phyloP scores from a whole-genome alignment of 192 early-diverging fungal species.

The Coemansia sp. region DNA sequence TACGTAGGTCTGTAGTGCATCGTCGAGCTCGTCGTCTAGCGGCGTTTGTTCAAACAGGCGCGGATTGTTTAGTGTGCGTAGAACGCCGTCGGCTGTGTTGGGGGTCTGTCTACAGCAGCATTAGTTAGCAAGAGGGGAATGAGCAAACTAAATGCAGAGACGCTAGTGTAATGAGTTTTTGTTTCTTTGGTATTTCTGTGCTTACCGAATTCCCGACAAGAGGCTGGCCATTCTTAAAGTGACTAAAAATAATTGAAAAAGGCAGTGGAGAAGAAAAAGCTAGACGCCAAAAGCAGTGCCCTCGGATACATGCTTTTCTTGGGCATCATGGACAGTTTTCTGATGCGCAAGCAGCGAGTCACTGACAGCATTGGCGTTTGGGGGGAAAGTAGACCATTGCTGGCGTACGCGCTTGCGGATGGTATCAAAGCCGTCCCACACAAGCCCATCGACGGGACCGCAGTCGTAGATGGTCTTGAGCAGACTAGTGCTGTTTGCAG shows the following conservation, averaged over 20 bases:
- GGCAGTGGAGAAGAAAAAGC: background rate
- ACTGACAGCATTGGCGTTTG: conserved; percentile 38
- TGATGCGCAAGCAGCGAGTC: conserved; percentile 29
- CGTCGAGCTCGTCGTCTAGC: conserved; percentile 34
- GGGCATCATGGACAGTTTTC: conserved; percentile 13
- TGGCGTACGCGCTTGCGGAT: conserved; percentile 57
- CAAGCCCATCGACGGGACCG: conserved; percentile 30
- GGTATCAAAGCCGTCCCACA: conserved; percentile 64
- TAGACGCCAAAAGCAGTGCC: conserved; percentile 24
- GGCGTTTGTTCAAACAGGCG: conserved; percentile 34
- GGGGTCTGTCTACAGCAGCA: conserved; percentile 6
- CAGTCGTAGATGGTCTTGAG: conserved; percentile 67
- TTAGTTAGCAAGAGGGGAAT: too few relatives aligned
- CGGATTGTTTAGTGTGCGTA: conserved; percentile 24
- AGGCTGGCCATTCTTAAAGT: conserved; percentile 20
- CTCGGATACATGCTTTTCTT: conserved; percentile 11
- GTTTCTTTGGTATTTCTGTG: background rate
- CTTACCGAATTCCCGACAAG: conserved; percentile 39
- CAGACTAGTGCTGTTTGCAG: conserved; percentile 41
- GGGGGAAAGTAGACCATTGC: conserved; percentile 62
- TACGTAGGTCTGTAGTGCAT: conserved; percentile 21
- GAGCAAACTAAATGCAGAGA: too few relatives aligned
- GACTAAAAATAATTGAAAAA: background rate
- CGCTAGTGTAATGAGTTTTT: too few relatives aligned
- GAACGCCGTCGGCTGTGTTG: background rate